A percentile compares a stretch with the other conserved stretches of the same genome.
phyloP scores from a whole-genome alignment of 2,329 filamentous ascomycete species.

The Plectosphaerella sp. region DNA sequence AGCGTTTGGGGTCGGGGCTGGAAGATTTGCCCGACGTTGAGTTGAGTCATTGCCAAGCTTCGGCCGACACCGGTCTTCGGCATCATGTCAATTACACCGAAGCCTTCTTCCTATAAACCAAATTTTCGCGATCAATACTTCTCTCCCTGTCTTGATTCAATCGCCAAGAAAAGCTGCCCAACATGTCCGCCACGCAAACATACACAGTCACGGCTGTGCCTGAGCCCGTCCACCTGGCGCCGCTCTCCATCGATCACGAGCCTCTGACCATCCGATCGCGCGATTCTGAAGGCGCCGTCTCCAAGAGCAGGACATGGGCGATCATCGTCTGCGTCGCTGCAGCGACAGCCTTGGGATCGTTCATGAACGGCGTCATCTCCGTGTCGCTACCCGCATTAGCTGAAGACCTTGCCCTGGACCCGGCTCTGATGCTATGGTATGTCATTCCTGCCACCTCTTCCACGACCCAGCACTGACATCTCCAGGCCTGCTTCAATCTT shows the following conservation, averaged over 20 bases:
- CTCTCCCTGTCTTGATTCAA: not conserved
- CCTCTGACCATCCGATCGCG: not conserved
- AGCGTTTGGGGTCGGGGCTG: too few relatives aligned
- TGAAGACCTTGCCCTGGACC: not conserved
- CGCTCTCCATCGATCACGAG: not conserved
- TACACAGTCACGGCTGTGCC: not conserved
- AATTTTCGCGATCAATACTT: not conserved
- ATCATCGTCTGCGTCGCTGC: not conserved
- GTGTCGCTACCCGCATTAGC: not conserved
- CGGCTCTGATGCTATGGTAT: not conserved
- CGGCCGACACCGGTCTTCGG: too few relatives aligned
- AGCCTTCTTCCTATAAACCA: not conserved
- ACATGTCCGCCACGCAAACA: too few relatives aligned
- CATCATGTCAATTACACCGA: too few relatives aligned
- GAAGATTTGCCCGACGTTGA: too few relatives aligned
- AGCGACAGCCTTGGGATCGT: not conserved
- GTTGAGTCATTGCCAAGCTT: too few relatives aligned
- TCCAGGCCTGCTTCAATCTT: constrained; percentile 22
- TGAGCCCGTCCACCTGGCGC: not conserved
- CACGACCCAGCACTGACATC: not conserved
- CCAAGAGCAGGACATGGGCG: not conserved
- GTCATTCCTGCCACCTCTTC: not conserved
- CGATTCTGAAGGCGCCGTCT: not conserved
- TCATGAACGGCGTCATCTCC: not conserved
- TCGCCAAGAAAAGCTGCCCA: too few relatives aligned